A percentile compares a stretch with the other conserved stretches of the same genome.
phyloP scores from a whole-genome alignment of 768 basidiomycete genomes.

The Russula earlei region DNA sequence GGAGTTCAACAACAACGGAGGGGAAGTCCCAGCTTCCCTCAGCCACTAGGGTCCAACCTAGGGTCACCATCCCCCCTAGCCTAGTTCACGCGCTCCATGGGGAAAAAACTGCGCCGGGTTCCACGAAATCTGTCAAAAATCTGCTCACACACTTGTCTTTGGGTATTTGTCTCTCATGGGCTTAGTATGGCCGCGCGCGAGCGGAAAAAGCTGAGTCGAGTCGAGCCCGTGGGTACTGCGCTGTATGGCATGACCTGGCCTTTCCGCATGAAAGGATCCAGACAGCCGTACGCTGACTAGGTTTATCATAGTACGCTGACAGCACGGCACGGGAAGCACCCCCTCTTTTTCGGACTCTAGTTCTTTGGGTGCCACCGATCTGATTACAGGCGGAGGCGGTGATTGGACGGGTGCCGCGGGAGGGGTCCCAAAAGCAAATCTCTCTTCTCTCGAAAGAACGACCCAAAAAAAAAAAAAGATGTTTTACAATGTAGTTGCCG shows the following conservation, averaged over 20 bases:
- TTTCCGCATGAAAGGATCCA: conserved; percentile 1
- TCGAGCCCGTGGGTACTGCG: too few relatives aligned
- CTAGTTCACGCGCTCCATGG: conserved; percentile 12
- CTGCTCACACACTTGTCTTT: conserved; percentile 4
- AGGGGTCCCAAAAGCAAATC: conserved; percentile 1
- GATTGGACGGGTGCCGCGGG: conserved; percentile 18
- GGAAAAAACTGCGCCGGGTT: conserved; percentile 4
- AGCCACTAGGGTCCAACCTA: conserved; percentile 1
- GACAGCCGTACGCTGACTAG: conserved; percentile 4
- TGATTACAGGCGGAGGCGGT: conserved; percentile 15
- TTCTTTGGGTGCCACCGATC: conserved; percentile 18
- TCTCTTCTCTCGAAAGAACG: conserved; percentile 7
- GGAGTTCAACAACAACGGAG: too few relatives aligned
- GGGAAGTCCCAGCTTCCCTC: neutral
- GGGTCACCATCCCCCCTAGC: too few relatives aligned
- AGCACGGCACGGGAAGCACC: conserved; percentile 17
- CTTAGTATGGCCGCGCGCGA: neutral
- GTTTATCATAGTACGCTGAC: conserved; percentile 11
- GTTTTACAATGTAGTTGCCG: neutral
- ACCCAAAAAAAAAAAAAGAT: neutral
- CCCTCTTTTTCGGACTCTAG: conserved; percentile 13
- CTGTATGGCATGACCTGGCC: neutral
- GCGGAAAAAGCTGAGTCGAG: conserved; percentile 1
- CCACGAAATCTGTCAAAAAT: conserved; percentile 14
- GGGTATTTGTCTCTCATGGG: conserved; percentile 2